Conservation (phyloP, 805 yeast genomes). For the Isabelozyma rhagii region DNA sequence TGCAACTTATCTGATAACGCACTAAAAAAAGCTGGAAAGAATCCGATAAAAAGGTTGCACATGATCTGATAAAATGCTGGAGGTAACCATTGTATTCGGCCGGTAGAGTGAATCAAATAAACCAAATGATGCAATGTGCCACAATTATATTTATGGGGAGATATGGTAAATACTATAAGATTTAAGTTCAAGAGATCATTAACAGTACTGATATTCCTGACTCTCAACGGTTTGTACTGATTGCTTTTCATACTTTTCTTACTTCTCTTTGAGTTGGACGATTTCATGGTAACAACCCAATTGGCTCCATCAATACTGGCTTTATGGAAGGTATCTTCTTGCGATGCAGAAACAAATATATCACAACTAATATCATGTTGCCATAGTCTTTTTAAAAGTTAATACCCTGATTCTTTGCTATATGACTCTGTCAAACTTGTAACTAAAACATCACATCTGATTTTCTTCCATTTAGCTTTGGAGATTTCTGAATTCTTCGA, state of each 20-base stretch:
- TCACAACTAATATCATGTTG: constrained; percentile 77
- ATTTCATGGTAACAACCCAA: constrained; percentile 77
- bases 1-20: not conserved
- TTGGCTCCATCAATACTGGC: constrained; percentile 71
- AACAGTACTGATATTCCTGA: constrained; percentile 57
- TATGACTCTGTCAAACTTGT: constrained; percentile 60
- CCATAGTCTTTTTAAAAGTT: constrained; percentile 69
- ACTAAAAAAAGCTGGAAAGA: not conserved
- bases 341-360: constrained; percentile 27
- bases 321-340: constrained; percentile 61
- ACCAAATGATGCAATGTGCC: too few relatives aligned
- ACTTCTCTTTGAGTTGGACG: constrained; percentile 47
- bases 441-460: constrained; percentile 78
- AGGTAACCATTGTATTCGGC: too few relatives aligned
- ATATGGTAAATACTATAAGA: too few relatives aligned
- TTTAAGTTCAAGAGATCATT: too few relatives aligned
- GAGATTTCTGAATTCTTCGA: constrained; percentile 15
- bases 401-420: constrained; percentile 60
- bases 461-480: constrained; percentile 23
- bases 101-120: too few relatives aligned
- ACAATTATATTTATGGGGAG: too few relatives aligned
- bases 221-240: constrained; percentile 71
- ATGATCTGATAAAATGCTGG: not conserved
- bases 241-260: constrained; percentile 17
- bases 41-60: not conserved